Evolutionary conservation across 2,329 filamentous ascomycete species (phyloP).

Genomic region (Xylariaceae sp.): DNA sequence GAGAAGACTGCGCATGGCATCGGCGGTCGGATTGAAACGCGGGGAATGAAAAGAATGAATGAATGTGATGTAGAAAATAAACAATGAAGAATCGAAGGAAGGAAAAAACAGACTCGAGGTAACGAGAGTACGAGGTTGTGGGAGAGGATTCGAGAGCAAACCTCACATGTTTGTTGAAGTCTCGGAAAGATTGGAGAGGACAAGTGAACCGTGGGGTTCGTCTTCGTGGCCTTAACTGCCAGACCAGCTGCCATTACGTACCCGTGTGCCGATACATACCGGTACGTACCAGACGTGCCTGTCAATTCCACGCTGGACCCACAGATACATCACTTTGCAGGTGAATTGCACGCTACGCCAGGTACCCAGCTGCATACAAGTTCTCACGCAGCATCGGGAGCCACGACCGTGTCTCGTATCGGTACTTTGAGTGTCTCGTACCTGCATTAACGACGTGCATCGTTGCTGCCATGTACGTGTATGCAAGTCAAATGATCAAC

Average conservation of each 20-base stretch:
- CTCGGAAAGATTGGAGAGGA: not conserved
- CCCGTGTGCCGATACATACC: not conserved
- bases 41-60: not conserved
- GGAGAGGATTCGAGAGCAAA: not conserved
- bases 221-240: not conserved
- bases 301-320: too few relatives aligned
- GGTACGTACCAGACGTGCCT: not conserved
- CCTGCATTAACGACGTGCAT: too few relatives aligned
- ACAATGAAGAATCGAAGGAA: not conserved
- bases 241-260: not conserved
- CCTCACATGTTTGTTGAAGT: not conserved
- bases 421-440: too few relatives aligned
- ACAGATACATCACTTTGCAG: too few relatives aligned
- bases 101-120: not conserved
- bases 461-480: too few relatives aligned
- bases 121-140: not conserved
- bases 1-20: slow-evolving; percentile 12
- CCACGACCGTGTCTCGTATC: too few relatives aligned
- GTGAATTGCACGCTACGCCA: too few relatives aligned
- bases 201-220: not conserved
- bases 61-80: not conserved
- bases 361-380: too few relatives aligned
- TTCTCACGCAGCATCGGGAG: too few relatives aligned
- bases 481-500: too few relatives aligned
- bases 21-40: not conserved